Evolutionary conservation across 2,329 filamentous ascomycete species (phyloP), one percentile per base, ranked within the genome.

Genomic region (Microsporum audouinii): DNA sequence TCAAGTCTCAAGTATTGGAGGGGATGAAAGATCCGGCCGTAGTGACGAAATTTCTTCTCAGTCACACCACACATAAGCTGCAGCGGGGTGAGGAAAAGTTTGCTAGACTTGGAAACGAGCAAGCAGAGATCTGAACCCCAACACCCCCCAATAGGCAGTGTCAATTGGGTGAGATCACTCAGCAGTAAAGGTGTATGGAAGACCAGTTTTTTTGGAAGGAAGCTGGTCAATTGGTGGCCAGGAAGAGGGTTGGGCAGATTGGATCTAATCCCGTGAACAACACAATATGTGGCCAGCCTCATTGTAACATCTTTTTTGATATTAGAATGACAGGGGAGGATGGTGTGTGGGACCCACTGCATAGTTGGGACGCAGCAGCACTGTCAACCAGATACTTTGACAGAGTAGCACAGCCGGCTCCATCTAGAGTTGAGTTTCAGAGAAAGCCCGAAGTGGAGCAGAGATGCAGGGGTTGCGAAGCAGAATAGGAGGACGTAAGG

Each of bases 381-480:
- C 29, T 55, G 31, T 55, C 51, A 34, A 34, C 51, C n/a, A 55
- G 51, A 23, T 31, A 31, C 33, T 17, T 55, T 36, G 31, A 55
- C 51, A 55, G 31, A 68, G 69, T 68, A 71, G 66, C 67, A 66
- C 62, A 69, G 69, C 70, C 70, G 72, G 68, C 69, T 75, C 33
- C 31, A n/a, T 55, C 33, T 8, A 36, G 7, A 55, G 51, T 36
- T 55, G 51, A 55, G 51, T 55, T 55, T 55, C 51, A 55, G 51
- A 55, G 51, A 36, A 55, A 55, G 51, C 14, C 51, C 51, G 51
- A 55, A 31, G 51, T 55, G 51, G 51, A 55, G 31, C 51, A 55
- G n/a, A 17, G 34, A 51, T 60, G 47, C 58, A 65, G 55, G 63
- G 62, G 60, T 60, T 60, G 33, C 34, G 53, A 61, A 60, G 41